Evolutionary conservation across 805 yeast species (phyloP), one percentile per base, ranked within the genome.

Genomic region (Clavispora asparagi): DNA sequence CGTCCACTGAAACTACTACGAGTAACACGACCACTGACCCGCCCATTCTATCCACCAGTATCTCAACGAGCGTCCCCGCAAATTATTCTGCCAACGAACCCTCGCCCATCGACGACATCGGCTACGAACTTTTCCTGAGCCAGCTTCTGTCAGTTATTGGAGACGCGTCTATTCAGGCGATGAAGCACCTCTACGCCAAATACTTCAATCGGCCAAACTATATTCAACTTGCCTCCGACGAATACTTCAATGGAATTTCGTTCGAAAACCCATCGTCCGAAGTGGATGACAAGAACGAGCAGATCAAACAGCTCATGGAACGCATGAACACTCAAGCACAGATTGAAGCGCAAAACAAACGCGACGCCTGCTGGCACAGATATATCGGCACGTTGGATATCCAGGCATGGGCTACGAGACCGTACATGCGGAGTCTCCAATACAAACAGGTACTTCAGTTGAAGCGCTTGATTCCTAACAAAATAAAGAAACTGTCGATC

Each of bases 391-490:
- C 84, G 0, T 47, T 83, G 10, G 77, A 76, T 47, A 77, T 80
- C 1, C 76, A 76, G 43, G 87, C 85, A 3, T 82, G 86, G 85
- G 85, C 90, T 11, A 84, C 90, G 0, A 65, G 91, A 49, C 85
- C 87, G 0, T 77, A 82, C 0, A 52, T 73, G 25, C 70, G 67
- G 26, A 73, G 78, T 0, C 60, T 79, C 1, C 61, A 70, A 23
- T 77, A 71, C 54, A 74, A 75, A 1, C 73, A 81, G 9, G 60
- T 56, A 23, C 55, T 81, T 27, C 62, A 65, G 9, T 51, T 80
- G 13, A 65, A 64, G 23, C 62, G 72, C 31, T 50, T 65, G 39
- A 56, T 53, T n/a, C 73, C 64, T n/a, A 65, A 47, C 46, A 29
- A 52, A 56, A 32, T 51, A 28, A 58, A 48, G 31, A 51, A 55